Percentiles rank a stretch among this genome's conserved stretches.
These are phyloP conservation scores for Xylaria sp. DNA, from an alignment of 2,329 filamentous ascomycete species.

Conservation along the genomic window DNA sequence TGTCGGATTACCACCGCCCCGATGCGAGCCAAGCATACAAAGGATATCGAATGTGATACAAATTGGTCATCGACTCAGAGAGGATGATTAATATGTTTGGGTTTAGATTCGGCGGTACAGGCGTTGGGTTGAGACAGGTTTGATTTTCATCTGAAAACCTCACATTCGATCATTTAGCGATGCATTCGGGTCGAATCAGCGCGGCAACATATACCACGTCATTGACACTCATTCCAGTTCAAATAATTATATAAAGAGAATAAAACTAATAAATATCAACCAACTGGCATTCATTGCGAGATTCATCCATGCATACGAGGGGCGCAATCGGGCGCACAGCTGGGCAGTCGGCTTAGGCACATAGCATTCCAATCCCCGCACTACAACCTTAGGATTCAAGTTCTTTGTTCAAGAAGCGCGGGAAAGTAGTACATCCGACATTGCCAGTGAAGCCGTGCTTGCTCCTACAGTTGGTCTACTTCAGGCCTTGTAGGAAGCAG, in stretches of 20 bases:
- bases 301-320: not conserved
- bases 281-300: not conserved
- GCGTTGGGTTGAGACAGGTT: constrained; percentile 20
- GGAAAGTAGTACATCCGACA: too few species aligned
- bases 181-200: constrained; percentile 4
- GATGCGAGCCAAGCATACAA: constrained; percentile 41
- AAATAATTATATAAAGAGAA: not conserved
- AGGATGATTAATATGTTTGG: not conserved
- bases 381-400: not conserved
- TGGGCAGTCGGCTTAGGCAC: too few species aligned
- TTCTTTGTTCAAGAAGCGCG: too few species aligned
- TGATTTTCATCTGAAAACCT: not conserved
- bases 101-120: constrained; percentile 17
- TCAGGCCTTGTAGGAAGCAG: too few species aligned
- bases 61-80: not conserved
- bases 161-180: constrained; percentile 1
- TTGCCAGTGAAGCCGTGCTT: too few species aligned
- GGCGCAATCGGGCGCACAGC: not conserved
- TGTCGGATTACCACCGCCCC: constrained; percentile 47
- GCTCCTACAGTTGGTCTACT: too few species aligned
- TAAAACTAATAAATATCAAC: not conserved
- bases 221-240: constrained; percentile 17
- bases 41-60: constrained; percentile 46
- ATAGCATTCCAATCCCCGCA: not conserved
- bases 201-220: constrained; percentile 13